A percentile compares a stretch with the other conserved stretches of the same genome.
Conservation (phyloP, 108 stramenopile species). For the Pseudonitzschia multiseries region DNA sequence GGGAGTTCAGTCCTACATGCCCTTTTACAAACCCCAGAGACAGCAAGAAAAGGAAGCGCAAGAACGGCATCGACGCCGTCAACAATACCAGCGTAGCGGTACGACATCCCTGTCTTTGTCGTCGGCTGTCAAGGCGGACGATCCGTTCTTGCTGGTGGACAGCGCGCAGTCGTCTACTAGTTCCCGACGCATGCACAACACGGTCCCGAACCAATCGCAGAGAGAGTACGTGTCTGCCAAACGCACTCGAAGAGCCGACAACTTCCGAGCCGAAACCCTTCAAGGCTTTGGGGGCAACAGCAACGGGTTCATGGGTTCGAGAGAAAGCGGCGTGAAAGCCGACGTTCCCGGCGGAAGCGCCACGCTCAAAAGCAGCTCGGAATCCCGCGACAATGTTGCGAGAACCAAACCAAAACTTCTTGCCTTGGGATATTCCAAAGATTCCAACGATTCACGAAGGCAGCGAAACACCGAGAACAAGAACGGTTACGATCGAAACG, state of each 20-base stretch:
- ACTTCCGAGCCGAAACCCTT: neutral
- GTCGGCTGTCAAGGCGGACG: neutral
- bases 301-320: neutral
- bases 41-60: neutral
- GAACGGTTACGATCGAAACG: neutral
- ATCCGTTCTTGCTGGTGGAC: slow-evolving; percentile 12
- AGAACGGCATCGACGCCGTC: neutral
- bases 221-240: neutral
- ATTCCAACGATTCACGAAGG: neutral
- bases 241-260: neutral
- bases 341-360: neutral
- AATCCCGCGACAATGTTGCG: neutral
- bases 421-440: neutral
- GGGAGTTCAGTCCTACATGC: neutral
- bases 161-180: neutral
- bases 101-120: neutral
- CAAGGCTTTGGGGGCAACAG: neutral
- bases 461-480: neutral
- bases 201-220: neutral
- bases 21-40: neutral
- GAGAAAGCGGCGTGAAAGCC: neutral
- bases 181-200: slow-evolving; percentile 3
- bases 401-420: neutral
- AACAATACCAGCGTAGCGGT: neutral
- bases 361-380: neutral